Conservation (phyloP, 2,329 filamentous ascomycete species). For the Claviceps citrina region DNA sequence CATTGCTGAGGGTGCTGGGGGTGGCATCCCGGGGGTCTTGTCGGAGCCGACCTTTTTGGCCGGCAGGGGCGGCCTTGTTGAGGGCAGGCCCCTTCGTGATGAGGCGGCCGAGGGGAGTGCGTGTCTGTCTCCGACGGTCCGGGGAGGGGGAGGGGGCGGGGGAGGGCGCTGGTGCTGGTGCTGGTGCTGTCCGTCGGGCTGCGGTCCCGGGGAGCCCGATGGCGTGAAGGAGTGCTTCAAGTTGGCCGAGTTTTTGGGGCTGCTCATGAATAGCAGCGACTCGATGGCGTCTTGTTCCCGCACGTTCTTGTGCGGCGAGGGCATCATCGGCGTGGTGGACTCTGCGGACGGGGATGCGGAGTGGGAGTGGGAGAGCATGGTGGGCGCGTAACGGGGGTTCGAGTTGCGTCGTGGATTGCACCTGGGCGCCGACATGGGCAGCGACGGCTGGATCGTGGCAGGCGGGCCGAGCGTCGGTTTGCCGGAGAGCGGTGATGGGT, state of each 20-base stretch:
- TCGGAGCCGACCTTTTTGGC: constrained; percentile 34
- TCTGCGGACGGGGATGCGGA: constrained; percentile 31
- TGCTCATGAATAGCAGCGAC: constrained; percentile 68
- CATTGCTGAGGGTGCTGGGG: constrained; percentile 29
- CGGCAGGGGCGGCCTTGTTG: constrained; percentile 26
- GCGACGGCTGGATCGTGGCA: constrained; percentile 37
- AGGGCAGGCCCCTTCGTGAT: constrained; percentile 37
- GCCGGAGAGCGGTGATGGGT: constrained; percentile 20
- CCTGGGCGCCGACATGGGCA: constrained; percentile 17
- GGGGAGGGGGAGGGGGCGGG: no score
- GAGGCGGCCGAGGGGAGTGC: constrained; percentile 30
- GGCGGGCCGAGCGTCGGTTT: constrained; percentile 34
- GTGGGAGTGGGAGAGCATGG: constrained; percentile 33
- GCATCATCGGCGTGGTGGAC: constrained; percentile 12
- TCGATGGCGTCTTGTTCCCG: constrained; percentile 67
- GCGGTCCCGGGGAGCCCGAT: constrained; percentile 21
- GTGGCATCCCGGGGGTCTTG: constrained; percentile 24
- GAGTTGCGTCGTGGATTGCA: constrained; percentile 34
- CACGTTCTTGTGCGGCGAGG: constrained; percentile 7
- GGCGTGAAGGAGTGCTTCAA: constrained; percentile 40
- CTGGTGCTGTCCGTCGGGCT: neutral
- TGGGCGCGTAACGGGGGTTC: constrained; percentile 32
- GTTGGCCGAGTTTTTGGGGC: constrained; percentile 54
- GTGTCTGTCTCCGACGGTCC: constrained; percentile 17
- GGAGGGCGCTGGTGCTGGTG: neutral